Evolutionary conservation across 2,329 filamentous ascomycete species (phyloP), one percentile per base, ranked within the genome.

Genomic region (Cytospora chrysosperma): DNA sequence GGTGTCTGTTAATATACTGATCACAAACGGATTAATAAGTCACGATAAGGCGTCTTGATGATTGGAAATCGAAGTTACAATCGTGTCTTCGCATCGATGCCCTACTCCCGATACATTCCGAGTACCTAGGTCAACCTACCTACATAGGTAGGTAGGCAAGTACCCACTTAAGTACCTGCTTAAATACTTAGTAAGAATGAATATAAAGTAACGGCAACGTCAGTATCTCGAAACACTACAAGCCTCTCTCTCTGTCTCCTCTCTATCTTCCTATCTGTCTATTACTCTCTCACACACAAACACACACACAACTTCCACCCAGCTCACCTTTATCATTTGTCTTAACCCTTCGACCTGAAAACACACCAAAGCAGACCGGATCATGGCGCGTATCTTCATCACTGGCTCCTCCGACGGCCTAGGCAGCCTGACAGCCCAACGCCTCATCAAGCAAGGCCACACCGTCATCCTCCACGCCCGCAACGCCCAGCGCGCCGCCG

Each of bases 401-500:
- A 87, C 84, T 10, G 84, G 84, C 53, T 85, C 82, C 26, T 80
- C 81, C 15, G 84, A 87, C 69, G 84, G 84, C 64, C 78, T 87
- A 37, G 84, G 84, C 61, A 77, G 77, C 27, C 74, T 78, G 1
- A 79, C 82, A 1, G 84, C 84, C 43, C 76, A 80, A 64, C 74
- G 76, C 8, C 80, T 87, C 30, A 68, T 79, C 55, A 73, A 78
- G 4, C 77, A 78, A 59, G 84, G 84, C 52, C 84, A 87, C 71
- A 74, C 78, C 5, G 83, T 87, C 21, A 77, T 81, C 51, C 75
- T 87, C 0, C 85, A 87, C 70, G 84, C 82, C 2, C 81, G 85
- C 64, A 86, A 81, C 70, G 70, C 76, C n/a, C 74, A 81, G 61
- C 81, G 84, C 47, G 83, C 84, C 12, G 70, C 75, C 27, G 79